Evolutionary conservation across 768 basidiomycete genomes (phyloP).

Genomic region (Mycena galopus): DNA sequence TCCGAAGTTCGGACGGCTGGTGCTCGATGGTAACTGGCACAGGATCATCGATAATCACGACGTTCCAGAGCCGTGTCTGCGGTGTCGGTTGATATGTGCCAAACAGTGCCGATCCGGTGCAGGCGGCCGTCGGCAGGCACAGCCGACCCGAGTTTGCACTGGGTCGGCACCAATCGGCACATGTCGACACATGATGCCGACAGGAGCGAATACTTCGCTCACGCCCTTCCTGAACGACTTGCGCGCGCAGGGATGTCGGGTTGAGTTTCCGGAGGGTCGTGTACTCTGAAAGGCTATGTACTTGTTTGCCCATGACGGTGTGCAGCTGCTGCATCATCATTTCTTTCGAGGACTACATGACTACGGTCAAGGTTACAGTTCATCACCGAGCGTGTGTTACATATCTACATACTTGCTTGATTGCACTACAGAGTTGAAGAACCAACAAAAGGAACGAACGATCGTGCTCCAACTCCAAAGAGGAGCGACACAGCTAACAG

Average conservation of each 20-base stretch:
- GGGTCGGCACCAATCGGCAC: no score
- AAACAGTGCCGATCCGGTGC: no score
- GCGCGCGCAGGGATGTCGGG: neutral
- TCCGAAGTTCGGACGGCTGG: neutral
- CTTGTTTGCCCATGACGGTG: neutral
- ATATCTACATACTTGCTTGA: neutral
- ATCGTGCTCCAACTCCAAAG: neutral
- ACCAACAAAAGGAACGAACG: neutral
- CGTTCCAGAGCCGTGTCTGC: no score
- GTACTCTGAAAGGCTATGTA: neutral
- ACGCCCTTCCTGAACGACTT: neutral
- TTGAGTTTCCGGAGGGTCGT: constrained; percentile 1
- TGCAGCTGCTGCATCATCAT: neutral
- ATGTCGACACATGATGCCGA: no score
- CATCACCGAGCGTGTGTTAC: constrained; percentile 4
- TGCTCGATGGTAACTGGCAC: neutral
- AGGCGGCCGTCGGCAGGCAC: no score
- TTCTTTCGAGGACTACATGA: neutral
- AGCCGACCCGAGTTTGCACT: no score
- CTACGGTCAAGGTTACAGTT: no score
- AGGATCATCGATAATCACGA: neutral
- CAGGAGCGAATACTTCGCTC: no score
- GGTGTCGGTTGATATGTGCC: no score
- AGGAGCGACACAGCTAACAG: neutral
- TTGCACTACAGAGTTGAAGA: constrained; percentile 6